These are phyloP conservation scores for Dioscorea alata DNA, from an alignment of 106 monocot species.

Conservation along the genomic window DNA sequence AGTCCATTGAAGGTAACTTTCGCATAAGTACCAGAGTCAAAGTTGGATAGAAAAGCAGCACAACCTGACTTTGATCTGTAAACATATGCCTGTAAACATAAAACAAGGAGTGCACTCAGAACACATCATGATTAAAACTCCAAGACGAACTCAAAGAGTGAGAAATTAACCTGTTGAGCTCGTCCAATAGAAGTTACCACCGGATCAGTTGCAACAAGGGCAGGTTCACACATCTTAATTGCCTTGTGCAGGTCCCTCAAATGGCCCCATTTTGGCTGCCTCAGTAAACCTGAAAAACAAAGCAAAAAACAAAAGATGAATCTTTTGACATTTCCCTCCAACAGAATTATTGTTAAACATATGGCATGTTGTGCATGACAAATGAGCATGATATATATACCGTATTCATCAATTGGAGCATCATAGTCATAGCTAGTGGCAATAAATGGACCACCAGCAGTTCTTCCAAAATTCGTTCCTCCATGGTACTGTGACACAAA, in stretches of 20 bases:
- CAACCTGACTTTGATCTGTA: slow-evolving; percentile 29
- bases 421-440: slow-evolving; percentile 45
- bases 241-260: slow-evolving; percentile 39
- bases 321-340: too few relatives aligned
- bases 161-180: slow-evolving; percentile 23
- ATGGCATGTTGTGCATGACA: too few relatives aligned
- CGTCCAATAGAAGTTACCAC: slow-evolving; percentile 21
- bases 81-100: slow-evolving; percentile 23
- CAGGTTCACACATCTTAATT: slow-evolving; percentile 32
- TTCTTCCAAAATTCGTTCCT: slow-evolving; percentile 44
- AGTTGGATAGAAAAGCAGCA: slow-evolving; percentile 41
- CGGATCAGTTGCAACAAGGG: slow-evolving; percentile 30
- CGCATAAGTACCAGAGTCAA: slow-evolving; percentile 15
- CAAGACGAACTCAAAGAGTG: too few relatives aligned
- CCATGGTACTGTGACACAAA: slow-evolving; percentile 31
- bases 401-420: slow-evolving; percentile 49
- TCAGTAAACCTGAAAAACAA: slow-evolving; percentile 19
- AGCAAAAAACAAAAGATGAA: too few relatives aligned
- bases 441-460: slow-evolving; percentile 44
- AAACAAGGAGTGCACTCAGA: background rate
- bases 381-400: slow-evolving; percentile 4
- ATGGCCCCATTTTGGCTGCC: slow-evolving; percentile 47
- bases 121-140: too few relatives aligned
- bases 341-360: too few relatives aligned
- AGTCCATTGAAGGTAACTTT: slow-evolving; percentile 33